phyloP scores from a whole-genome alignment of 106 monocot species.

The Acanthochlamys bracteata region DNA sequence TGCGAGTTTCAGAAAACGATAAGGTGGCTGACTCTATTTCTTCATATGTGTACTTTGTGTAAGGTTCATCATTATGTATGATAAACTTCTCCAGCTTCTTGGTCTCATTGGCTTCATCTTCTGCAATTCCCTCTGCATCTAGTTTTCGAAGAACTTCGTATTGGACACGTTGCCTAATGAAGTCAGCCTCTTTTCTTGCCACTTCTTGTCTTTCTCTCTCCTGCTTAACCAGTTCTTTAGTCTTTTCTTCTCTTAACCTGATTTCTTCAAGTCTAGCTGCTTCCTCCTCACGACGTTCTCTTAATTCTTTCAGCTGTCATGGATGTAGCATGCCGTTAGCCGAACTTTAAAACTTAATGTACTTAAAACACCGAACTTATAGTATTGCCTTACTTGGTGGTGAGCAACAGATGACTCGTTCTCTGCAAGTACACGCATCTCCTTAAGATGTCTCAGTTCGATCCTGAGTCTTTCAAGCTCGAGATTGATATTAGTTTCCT shows the following conservation, averaged over 20 bases:
- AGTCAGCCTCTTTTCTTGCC: slow-evolving; percentile 32
- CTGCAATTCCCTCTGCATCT: slow-evolving; percentile 27
- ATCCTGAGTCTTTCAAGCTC: slow-evolving; percentile 47
- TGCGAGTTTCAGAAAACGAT: slow-evolving; percentile 43
- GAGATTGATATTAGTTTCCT: slow-evolving; percentile 26
- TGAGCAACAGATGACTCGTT: slow-evolving; percentile 27
- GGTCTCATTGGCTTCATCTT: slow-evolving; percentile 29
- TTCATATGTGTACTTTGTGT: slow-evolving; percentile 57
- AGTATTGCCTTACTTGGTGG: slow-evolving; percentile 41
- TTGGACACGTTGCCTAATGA: slow-evolving; percentile 24
- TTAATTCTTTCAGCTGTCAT: slow-evolving; percentile 37
- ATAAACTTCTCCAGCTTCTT: slow-evolving; percentile 18
- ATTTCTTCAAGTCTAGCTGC: slow-evolving; percentile 35
- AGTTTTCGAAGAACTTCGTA: slow-evolving; percentile 29
- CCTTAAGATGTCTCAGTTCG: slow-evolving; percentile 28
- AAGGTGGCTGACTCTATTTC: slow-evolving; percentile 69
- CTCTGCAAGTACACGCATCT: slow-evolving; percentile 17
- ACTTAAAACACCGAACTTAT: background rate
- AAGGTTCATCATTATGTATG: slow-evolving; percentile 15
- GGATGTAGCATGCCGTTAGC: background rate
- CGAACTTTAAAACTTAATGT: background rate
- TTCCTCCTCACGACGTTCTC: slow-evolving; percentile 26
- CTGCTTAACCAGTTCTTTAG: slow-evolving; percentile 21
- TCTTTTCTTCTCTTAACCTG: slow-evolving; percentile 24
- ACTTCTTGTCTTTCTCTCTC: slow-evolving; percentile 44